Evolutionary conservation across 2,329 filamentous ascomycete species (phyloP).

Genomic region (Aspergillus chevalieri): DNA sequence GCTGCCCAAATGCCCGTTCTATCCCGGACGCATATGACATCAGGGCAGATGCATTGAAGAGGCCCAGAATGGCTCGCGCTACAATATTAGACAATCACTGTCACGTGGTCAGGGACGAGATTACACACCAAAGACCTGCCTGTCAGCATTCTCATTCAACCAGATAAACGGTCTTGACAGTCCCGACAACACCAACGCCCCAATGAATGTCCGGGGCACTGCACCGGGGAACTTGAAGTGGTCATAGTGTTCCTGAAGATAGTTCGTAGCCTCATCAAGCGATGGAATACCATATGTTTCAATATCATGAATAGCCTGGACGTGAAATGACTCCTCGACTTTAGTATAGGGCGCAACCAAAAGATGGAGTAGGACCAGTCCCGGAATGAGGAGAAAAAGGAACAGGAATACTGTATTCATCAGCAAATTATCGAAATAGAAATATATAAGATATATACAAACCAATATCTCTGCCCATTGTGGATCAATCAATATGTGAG

Average conservation of each 20-base stretch:
- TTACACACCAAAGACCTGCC: slow-evolving; percentile 50
- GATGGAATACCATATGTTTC: slow-evolving; percentile 70
- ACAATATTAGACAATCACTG: slow-evolving; percentile 1
- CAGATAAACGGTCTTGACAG: slow-evolving; percentile 61
- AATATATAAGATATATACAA: too few species aligned
- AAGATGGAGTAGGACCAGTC: slow-evolving; percentile 63
- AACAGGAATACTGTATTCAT: slow-evolving; percentile 36
- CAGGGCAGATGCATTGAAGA: slow-evolving; percentile 66
- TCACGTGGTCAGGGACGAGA: slow-evolving; percentile 2
- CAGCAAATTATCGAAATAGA: neutral
- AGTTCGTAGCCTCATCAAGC: slow-evolving; percentile 25
- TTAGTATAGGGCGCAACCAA: slow-evolving; percentile 81
- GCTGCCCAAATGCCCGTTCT: slow-evolving; percentile 60
- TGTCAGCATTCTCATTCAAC: slow-evolving; percentile 52
- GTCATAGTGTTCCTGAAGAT: slow-evolving; percentile 65
- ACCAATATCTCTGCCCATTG: too few species aligned
- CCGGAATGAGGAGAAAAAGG: slow-evolving; percentile 52
- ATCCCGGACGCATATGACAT: slow-evolving; percentile 60
- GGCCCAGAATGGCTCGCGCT: slow-evolving; percentile 72
- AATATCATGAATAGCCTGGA: slow-evolving; percentile 90
- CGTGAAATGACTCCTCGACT: slow-evolving; percentile 97
- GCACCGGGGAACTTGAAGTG: slow-evolving; percentile 86
- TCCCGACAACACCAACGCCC: slow-evolving; percentile 68
- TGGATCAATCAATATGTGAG: too few species aligned
- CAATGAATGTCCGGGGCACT: slow-evolving; percentile 85